Evolutionary conservation across 2,329 filamentous ascomycete species (phyloP).

Genomic region (Phoma herbarum): DNA sequence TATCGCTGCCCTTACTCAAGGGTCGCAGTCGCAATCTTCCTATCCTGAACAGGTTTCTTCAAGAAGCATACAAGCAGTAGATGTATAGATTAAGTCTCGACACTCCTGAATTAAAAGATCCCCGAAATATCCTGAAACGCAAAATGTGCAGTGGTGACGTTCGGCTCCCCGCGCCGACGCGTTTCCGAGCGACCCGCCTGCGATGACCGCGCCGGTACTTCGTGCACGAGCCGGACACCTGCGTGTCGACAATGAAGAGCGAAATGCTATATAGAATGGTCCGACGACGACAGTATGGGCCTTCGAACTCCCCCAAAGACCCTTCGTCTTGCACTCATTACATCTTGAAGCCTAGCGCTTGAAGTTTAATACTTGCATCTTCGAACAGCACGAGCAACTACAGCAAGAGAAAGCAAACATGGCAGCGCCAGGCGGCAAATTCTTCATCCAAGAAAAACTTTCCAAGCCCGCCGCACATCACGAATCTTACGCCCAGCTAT

Average conservation of each 20-base stretch:
- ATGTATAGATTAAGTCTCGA: too few relatives aligned
- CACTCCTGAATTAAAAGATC: background rate
- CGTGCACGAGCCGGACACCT: constrained; percentile 8
- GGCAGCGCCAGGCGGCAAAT: constrained; percentile 54
- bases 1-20: too few relatives aligned
- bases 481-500: constrained; percentile 60
- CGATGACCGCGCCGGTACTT: constrained; percentile 5
- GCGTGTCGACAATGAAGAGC: background rate
- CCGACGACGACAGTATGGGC: background rate
- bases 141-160: constrained; percentile 15
- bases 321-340: background rate
- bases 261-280: constrained; percentile 8
- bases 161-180: constrained; percentile 19
- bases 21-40: too few relatives aligned
- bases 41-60: too few relatives aligned
- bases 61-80: too few relatives aligned
- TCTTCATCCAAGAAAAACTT: constrained; percentile 59
- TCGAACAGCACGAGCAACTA: background rate
- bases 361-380: too few relatives aligned
- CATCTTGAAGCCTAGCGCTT: too few relatives aligned
- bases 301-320: too few relatives aligned
- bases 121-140: constrained; percentile 14
- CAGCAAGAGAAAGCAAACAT: constrained; percentile 34
- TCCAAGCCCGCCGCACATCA: constrained; percentile 55
- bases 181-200: constrained; percentile 1